These are phyloP conservation scores for Sarocladiaceae sp. DNA, from an alignment of 2,329 filamentous ascomycete genomes.

Conservation along the genomic window DNA sequence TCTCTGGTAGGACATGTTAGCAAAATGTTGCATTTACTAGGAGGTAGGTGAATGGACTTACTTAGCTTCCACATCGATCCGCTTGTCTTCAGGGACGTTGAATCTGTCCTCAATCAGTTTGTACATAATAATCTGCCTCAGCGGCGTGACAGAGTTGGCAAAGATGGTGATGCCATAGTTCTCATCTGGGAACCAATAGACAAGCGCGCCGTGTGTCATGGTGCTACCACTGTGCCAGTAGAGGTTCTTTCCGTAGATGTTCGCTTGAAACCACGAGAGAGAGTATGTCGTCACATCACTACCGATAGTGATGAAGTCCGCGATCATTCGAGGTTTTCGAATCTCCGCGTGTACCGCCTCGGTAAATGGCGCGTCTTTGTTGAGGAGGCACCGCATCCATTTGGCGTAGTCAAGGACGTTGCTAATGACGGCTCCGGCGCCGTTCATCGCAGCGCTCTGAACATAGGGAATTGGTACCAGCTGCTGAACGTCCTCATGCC, in stretches of 20 bases:
- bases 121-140: slow-evolving; percentile 19
- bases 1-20: background rate
- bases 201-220: slow-evolving; percentile 21
- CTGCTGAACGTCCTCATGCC: slow-evolving; percentile 21
- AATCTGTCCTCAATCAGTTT: slow-evolving; percentile 27
- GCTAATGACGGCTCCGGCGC: slow-evolving; percentile 38
- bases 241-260: slow-evolving; percentile 11
- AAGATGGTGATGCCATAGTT: slow-evolving; percentile 28
- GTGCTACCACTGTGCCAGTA: slow-evolving; percentile 27
- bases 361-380: slow-evolving; percentile 20
- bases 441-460: slow-evolving; percentile 25
- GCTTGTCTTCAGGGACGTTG: slow-evolving; percentile 14
- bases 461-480: slow-evolving; percentile 22
- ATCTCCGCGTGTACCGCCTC: slow-evolving; percentile 23
- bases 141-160: slow-evolving; percentile 36
- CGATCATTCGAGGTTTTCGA: slow-evolving; percentile 21
- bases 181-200: slow-evolving; percentile 28
- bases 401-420: slow-evolving; percentile 45
- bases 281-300: slow-evolving; percentile 21
- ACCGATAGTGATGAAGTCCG: slow-evolving; percentile 32
- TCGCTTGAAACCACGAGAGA: slow-evolving; percentile 16
- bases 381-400: slow-evolving; percentile 46
- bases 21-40: too few species aligned
- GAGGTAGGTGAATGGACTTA: too few species aligned
- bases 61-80: slow-evolving; percentile 16